A percentile compares a stretch with the other conserved stretches of the same genome.
Conservation (phyloP, 2,329 filamentous ascomycete species). For the Didymella segeticola region DNA sequence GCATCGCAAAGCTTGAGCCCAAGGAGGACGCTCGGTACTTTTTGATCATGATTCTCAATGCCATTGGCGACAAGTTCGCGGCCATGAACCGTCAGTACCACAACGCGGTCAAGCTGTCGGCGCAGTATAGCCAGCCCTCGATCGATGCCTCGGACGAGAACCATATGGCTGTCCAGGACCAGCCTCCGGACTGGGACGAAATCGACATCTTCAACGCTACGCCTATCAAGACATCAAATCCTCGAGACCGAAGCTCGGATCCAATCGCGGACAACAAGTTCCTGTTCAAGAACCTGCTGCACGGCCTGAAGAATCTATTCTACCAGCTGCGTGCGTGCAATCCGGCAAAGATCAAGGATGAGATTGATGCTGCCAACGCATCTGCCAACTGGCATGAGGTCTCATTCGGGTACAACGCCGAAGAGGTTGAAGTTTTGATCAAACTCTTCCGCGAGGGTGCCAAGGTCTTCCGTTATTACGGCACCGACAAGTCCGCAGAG, state of each 20-base stretch:
- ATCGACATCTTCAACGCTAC: slow-evolving; percentile 97
- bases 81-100: slow-evolving; percentile 96
- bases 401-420: slow-evolving; percentile 93
- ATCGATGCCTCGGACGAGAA: slow-evolving; percentile 73
- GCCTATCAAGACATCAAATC: slow-evolving; percentile 93
- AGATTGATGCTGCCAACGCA: slow-evolving; percentile 77
- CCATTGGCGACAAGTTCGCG: slow-evolving; percentile 97
- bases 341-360: slow-evolving; percentile 60
- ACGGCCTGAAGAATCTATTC: slow-evolving; percentile 94
- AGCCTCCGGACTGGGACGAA: slow-evolving; percentile 92
- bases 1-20: slow-evolving; percentile 90
- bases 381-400: slow-evolving; percentile 94
- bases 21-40: slow-evolving; percentile 96
- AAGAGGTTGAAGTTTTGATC: slow-evolving; percentile 95
- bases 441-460: slow-evolving; percentile 97
- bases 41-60: slow-evolving; percentile 95
- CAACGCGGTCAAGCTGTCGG: slow-evolving; percentile 93
- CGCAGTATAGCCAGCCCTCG: slow-evolving; percentile 71
- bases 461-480: slow-evolving; percentile 96
- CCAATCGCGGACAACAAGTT: slow-evolving; percentile 98
- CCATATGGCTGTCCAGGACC: slow-evolving; percentile 82
- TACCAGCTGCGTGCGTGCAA: slow-evolving; percentile 94
- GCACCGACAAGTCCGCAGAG: slow-evolving; percentile 81
- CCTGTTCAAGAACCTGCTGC: slow-evolving; percentile 94
- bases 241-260: slow-evolving; percentile 85